phyloP scores from a whole-genome alignment of 2,329 filamentous ascomycete species.

The Harringtonia lauricola region DNA sequence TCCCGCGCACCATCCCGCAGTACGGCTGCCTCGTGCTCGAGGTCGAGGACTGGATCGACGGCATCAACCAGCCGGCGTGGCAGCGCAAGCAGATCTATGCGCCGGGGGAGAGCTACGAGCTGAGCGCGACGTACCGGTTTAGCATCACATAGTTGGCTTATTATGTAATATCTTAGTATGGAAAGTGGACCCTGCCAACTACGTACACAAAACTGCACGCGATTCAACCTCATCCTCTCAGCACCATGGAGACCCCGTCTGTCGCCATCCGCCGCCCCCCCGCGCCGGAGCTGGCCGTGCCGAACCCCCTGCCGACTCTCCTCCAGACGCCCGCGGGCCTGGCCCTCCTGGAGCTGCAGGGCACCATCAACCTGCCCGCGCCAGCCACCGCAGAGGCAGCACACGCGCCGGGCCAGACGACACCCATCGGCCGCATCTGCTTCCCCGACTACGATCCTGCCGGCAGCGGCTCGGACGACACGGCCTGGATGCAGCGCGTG shows the following conservation, averaged over 20 bases:
- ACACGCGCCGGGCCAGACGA: constrained; percentile 12
- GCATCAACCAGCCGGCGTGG: constrained; percentile 88
- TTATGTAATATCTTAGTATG: too few species aligned
- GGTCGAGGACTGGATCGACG: constrained; percentile 89
- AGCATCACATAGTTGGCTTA: constrained; percentile 24
- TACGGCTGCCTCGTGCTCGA: constrained; percentile 86
- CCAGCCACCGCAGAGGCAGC: constrained; percentile 13
- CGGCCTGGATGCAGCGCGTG: constrained; percentile 80
- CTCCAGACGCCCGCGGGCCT: constrained; percentile 83
- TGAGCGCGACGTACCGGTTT: constrained; percentile 51
- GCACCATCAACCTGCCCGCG: constrained; percentile 60
- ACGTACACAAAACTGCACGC: too few species aligned
- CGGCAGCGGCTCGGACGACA: constrained; percentile 29
- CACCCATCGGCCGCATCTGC: constrained; percentile 30
- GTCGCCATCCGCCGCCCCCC: constrained; percentile 28
- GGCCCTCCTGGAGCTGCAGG: constrained; percentile 86
- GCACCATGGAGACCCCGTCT: neutral
- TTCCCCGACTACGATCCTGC: constrained; percentile 47
- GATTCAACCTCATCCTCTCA: neutral
- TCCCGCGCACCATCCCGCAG: constrained; percentile 54
- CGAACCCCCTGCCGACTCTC: constrained; percentile 60
- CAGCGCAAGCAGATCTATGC: constrained; percentile 46
- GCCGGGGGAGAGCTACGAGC: constrained; percentile 49
- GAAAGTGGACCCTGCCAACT: too few species aligned
- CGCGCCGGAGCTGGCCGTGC: constrained; percentile 10